Evolutionary conservation across 78 protist genomes (phyloP).

Genomic region (Chrysochromulina parva): DNA sequence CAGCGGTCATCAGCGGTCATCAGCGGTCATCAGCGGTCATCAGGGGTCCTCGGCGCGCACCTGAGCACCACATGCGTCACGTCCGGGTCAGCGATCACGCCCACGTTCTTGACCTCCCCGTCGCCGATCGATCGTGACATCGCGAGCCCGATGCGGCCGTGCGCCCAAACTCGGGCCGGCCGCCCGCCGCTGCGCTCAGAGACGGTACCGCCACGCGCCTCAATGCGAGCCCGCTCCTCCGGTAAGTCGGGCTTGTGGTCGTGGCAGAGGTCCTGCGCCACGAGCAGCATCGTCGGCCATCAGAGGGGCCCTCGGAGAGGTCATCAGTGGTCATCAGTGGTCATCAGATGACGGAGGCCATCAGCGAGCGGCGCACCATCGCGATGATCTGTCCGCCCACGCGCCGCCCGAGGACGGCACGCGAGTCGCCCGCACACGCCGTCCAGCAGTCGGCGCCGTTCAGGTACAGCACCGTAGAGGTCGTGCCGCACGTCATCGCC

Average conservation of each 20-base stretch:
- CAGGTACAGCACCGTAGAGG: neutral
- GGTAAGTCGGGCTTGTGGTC: slow-evolving; percentile 31
- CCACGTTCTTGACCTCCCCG: neutral
- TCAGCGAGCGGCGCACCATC: too few relatives aligned
- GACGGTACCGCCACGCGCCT: neutral
- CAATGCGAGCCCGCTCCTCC: slow-evolving; percentile 13
- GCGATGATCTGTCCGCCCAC: neutral
- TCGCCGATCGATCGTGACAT: neutral
- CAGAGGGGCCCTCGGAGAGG: too few relatives aligned
- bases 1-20: too few relatives aligned
- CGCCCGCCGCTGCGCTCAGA: neutral
- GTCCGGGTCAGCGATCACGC: neutral
- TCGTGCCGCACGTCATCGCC: neutral
- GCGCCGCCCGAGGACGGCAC: neutral
- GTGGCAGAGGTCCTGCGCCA: neutral
- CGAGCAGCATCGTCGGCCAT: too few relatives aligned
- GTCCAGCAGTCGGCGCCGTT: neutral
- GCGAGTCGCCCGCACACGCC: neutral
- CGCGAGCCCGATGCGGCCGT: neutral
- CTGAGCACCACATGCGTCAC: neutral
- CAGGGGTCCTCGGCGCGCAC: neutral
- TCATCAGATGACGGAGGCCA: too few relatives aligned
- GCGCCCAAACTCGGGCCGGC: neutral
- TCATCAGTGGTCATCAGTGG: too few relatives aligned
- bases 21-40: too few relatives aligned